A percentile compares a stretch with the other conserved stretches of the same genome.
phyloP scores from a whole-genome alignment of 345 rosid genomes.

The Alliaria petiolata region DNA sequence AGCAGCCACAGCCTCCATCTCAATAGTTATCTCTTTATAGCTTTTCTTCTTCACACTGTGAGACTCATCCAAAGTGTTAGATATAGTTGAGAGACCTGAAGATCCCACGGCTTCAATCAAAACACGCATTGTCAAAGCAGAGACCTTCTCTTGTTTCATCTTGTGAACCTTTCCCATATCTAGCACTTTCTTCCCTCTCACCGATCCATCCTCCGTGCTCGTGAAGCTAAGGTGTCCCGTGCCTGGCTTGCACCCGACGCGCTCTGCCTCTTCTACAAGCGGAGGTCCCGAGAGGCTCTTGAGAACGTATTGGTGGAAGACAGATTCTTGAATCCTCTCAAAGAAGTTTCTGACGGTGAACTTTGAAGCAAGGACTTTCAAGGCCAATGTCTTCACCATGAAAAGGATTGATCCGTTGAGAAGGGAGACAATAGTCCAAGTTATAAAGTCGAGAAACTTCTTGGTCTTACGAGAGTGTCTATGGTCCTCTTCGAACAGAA shows the following conservation, averaged over 20 bases:
- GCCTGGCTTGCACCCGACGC: constrained; percentile 41
- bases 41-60: constrained; percentile 27
- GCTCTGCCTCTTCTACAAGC: constrained; percentile 61
- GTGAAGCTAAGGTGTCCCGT: constrained; percentile 49
- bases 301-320: constrained; percentile 77
- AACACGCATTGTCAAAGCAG: constrained; percentile 87
- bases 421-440: constrained; percentile 61
- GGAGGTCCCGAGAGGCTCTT: constrained; percentile 76
- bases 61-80: constrained; percentile 50
- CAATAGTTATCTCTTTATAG: constrained; percentile 68
- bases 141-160: constrained; percentile 80
- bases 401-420: constrained; percentile 65
- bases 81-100: constrained; percentile 69
- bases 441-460: constrained; percentile 41
- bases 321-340: constrained; percentile 85
- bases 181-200: constrained; percentile 49
- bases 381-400: constrained; percentile 58
- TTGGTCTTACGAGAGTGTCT: constrained; percentile 37
- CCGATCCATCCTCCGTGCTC: constrained; percentile 40
- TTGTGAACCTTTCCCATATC: constrained; percentile 73
- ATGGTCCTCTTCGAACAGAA: constrained; percentile 45
- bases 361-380: constrained; percentile 77
- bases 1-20: constrained; percentile 75
- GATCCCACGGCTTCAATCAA: constrained; percentile 65
- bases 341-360: constrained; percentile 78